Percentiles rank a stretch among this genome's conserved stretches.
phyloP scores from a whole-genome alignment of 805 yeast genomes.

The Candida corydali region DNA sequence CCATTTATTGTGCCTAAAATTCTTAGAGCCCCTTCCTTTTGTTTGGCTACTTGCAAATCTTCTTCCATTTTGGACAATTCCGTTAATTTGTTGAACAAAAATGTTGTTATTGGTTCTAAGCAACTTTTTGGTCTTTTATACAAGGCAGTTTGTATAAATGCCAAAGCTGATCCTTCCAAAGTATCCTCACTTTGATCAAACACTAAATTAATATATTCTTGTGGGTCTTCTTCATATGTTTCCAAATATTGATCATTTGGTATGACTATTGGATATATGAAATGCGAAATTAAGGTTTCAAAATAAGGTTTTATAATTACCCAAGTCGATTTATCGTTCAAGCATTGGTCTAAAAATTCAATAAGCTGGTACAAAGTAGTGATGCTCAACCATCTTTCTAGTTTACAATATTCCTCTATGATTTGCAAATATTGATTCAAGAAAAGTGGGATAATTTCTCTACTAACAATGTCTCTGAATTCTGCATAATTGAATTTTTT shows the following conservation, averaged over 20 bases:
- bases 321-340: constrained; percentile 59
- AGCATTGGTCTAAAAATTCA: constrained; percentile 52
- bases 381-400: constrained; percentile 64
- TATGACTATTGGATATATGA: constrained; percentile 72
- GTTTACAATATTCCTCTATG: constrained; percentile 69
- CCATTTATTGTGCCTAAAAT: constrained; percentile 71
- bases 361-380: constrained; percentile 59
- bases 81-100: constrained; percentile 43
- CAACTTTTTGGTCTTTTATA: constrained; percentile 60
- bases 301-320: constrained; percentile 59
- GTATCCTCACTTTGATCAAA: constrained; percentile 58
- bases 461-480: constrained; percentile 53
- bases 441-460: constrained; percentile 69
- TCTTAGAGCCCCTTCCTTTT: constrained; percentile 76
- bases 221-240: constrained; percentile 80
- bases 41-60: constrained; percentile 50
- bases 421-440: constrained; percentile 59
- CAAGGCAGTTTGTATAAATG: constrained; percentile 67
- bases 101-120: constrained; percentile 56
- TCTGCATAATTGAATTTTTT: constrained; percentile 52
- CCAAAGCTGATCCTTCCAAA: constrained; percentile 77
- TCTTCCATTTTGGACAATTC: constrained; percentile 22
- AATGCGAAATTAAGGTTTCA: constrained; percentile 60
- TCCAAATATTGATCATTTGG: constrained; percentile 67
- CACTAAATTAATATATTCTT: constrained; percentile 74